Evolutionary conservation across 2,329 filamentous ascomycete species (phyloP).

Genomic region (Plectosphaerella sp.): DNA sequence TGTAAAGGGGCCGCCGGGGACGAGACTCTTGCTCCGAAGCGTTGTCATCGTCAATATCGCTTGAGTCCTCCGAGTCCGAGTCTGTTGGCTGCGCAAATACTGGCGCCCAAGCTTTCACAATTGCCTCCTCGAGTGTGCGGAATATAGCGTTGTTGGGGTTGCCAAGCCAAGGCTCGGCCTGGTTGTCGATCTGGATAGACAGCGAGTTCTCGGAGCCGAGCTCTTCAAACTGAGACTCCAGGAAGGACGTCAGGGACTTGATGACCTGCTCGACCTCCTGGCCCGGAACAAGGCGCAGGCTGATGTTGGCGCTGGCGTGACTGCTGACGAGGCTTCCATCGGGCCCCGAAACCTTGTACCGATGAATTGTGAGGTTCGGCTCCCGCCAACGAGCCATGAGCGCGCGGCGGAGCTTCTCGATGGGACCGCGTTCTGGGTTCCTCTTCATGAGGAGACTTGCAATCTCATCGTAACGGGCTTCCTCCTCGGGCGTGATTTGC

Average conservation of each 20-base stretch:
- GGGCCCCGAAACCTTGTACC: slow-evolving; percentile 87
- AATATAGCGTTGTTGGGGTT: slow-evolving; percentile 90
- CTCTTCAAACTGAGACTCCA: slow-evolving; percentile 65
- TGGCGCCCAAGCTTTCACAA: slow-evolving; percentile 78
- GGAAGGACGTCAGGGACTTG: slow-evolving; percentile 59
- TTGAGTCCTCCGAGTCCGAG: slow-evolving; percentile 9
- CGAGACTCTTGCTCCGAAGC: slow-evolving; percentile 17
- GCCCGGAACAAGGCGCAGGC: slow-evolving; percentile 86
- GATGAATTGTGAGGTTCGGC: slow-evolving; percentile 88
- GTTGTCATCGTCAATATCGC: background rate
- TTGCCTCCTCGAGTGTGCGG: slow-evolving; percentile 77
- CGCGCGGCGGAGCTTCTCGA: slow-evolving; percentile 71
- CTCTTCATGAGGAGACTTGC: slow-evolving; percentile 69
- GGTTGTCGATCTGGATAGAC: slow-evolving; percentile 81
- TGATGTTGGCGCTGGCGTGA: slow-evolving; percentile 82
- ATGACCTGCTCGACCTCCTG: slow-evolving; percentile 82
- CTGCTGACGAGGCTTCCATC: slow-evolving; percentile 90
- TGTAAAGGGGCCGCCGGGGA: slow-evolving; percentile 73
- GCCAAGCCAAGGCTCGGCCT: slow-evolving; percentile 93
- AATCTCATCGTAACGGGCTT: slow-evolving; percentile 79
- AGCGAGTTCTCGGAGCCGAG: slow-evolving; percentile 80
- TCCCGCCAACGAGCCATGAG: slow-evolving; percentile 95
- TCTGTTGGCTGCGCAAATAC: slow-evolving; percentile 28
- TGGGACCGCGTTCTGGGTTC: slow-evolving; percentile 55
- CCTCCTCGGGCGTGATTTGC: slow-evolving; percentile 69